phyloP scores from a whole-genome alignment of 2,329 filamentous ascomycete genomes.

The Xylaria sp. region DNA sequence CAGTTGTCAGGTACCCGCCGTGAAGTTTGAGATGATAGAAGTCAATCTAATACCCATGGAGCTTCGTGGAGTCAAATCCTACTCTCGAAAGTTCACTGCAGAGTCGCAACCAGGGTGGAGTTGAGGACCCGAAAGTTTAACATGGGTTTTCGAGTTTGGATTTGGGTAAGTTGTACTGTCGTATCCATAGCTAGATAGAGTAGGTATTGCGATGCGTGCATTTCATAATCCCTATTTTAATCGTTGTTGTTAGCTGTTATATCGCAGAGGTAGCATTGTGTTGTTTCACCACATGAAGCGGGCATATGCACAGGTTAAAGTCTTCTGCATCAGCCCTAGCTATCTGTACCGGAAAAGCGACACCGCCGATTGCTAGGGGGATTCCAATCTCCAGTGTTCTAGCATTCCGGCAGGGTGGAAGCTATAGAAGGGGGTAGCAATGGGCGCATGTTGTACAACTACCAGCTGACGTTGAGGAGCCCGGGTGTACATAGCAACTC shows the following conservation, averaged over 20 bases:
- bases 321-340: not conserved
- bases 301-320: not conserved
- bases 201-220: not conserved
- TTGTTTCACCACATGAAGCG: slow-evolving; percentile 9
- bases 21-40: not conserved
- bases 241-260: not conserved
- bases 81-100: slow-evolving; percentile 19
- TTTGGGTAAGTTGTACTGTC: not conserved
- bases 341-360: not conserved
- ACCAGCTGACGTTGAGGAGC: not conserved
- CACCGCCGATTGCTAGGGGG: not conserved
- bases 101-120: slow-evolving; percentile 15
- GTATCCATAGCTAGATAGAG: not conserved
- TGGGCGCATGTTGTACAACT: not conserved
- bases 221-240: not conserved
- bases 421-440: not conserved
- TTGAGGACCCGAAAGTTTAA: not conserved
- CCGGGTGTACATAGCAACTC: not conserved
- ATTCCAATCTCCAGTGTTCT: not conserved
- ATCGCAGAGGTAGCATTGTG: not conserved
- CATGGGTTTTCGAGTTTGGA: not conserved
- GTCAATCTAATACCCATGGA: not conserved
- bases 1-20: not conserved
- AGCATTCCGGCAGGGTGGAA: not conserved
- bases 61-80: not conserved